Conservation (phyloP, 2,329 filamentous ascomycete species). For the Aspergillus quadrilineatus region DNA sequence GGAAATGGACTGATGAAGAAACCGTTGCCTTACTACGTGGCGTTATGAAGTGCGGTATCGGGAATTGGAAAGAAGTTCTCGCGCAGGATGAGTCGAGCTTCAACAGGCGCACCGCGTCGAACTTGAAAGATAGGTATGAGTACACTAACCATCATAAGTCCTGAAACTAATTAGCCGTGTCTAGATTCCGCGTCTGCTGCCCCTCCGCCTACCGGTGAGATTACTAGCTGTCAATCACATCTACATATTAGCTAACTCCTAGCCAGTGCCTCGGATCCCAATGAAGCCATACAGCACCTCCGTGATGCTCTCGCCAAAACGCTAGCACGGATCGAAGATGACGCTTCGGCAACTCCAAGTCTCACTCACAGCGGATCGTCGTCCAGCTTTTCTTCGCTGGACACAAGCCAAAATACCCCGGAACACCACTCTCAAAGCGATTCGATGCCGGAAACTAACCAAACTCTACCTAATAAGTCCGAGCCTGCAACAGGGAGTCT, state of each 20-base stretch:
- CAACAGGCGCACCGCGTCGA: conserved; percentile 58
- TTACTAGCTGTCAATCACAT: background rate
- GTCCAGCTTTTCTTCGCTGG: conserved; percentile 21
- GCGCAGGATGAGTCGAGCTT: conserved; percentile 58
- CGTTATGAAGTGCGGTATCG: conserved; percentile 61
- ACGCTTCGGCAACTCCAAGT: conserved; percentile 20
- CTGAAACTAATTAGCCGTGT: conserved; percentile 2
- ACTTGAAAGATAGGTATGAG: conserved; percentile 60
- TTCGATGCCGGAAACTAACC: conserved; percentile 25
- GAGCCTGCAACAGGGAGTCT: conserved; percentile 32
- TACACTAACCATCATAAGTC: background rate
- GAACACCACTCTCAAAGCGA: conserved; percentile 15
- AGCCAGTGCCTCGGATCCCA: conserved; percentile 34
- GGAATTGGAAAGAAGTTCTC: conserved; percentile 64
- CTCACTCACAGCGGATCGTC: conserved; percentile 20
- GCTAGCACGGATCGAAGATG: conserved; percentile 32
- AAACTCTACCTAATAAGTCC: conserved; percentile 33
- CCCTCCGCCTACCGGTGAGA: conserved; percentile 47
- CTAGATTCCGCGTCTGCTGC: conserved; percentile 55
- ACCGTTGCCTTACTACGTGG: conserved; percentile 58
- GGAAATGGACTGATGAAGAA: conserved; percentile 62
- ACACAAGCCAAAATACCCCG: conserved; percentile 14
- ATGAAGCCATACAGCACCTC: conserved; percentile 38
- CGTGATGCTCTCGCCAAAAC: conserved; percentile 37
- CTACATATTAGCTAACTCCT: conserved; percentile 6